Conservation (phyloP, 116 monocot species). For the Zostera marina region DNA sequence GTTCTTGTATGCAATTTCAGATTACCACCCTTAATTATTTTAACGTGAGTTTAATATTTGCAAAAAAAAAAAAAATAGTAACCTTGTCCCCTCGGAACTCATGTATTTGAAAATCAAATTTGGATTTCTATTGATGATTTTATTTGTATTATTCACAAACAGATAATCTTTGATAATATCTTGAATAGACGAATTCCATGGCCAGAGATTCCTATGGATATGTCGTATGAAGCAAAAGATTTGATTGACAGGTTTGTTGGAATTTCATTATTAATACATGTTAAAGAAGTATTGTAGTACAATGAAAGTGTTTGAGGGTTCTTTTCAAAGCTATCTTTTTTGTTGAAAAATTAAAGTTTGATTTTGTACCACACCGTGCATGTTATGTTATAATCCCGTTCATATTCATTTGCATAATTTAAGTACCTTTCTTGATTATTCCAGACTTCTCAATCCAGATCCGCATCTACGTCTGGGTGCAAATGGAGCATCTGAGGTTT, state of each 20-base stretch:
- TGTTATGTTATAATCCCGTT: not conserved
- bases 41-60: not conserved
- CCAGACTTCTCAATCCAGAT: conserved; percentile 50
- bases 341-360: not conserved
- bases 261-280: not conserved
- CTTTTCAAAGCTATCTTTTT: not conserved
- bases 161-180: conserved; percentile 83
- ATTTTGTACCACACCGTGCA: not conserved
- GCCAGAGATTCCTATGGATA: conserved; percentile 52
- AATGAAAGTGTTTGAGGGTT: not conserved
- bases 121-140: not conserved
- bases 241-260: conserved; percentile 57
- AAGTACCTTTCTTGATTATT: not conserved
- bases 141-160: conserved; percentile 7
- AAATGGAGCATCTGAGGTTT: conserved; percentile 61
- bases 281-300: not conserved
- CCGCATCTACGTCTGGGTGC: conserved; percentile 39
- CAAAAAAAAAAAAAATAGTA: not conserved
- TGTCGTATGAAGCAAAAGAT: conserved; percentile 62
- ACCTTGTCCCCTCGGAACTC: not conserved
- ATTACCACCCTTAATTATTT: not conserved
- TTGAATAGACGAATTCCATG: conserved; percentile 66
- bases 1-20: no score
- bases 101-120: not conserved
- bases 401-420: not conserved